A percentile compares a stretch with the other conserved stretches of the same genome.
Evolutionary conservation across 169 alveolate species (phyloP).

Genomic region (Perkinsus olseni): DNA sequence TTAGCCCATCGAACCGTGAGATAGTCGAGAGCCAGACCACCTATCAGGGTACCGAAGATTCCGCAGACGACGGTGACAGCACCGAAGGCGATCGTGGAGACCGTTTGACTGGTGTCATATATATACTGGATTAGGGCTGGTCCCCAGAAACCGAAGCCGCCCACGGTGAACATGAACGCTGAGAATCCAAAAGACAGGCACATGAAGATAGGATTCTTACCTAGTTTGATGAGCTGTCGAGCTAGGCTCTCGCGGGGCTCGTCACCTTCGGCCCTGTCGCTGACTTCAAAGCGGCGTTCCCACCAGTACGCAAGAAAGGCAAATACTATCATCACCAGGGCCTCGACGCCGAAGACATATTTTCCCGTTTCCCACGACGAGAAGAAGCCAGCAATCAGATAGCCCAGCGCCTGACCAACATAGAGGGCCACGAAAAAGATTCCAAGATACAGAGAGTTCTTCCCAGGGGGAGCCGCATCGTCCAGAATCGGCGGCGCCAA

Average conservation of each 20-base stretch:
- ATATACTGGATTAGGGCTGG: constrained; percentile 16
- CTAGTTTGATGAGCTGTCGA: neutral
- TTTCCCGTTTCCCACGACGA: neutral
- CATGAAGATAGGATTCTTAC: constrained; percentile 2
- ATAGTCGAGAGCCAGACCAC: constrained; percentile 13
- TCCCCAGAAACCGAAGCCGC: constrained; percentile 26
- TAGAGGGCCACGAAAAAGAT: constrained; percentile 7
- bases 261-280: neutral
- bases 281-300: neutral
- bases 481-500: constrained; percentile 19
- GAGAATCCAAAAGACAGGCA: constrained; percentile 13
- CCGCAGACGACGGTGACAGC: constrained; percentile 20
- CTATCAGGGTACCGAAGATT: constrained; percentile 10
- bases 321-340: neutral
- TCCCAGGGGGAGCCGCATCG: constrained; percentile 12
- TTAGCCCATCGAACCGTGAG: neutral
- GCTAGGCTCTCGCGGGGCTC: neutral
- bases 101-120: neutral
- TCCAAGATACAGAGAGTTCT: constrained; percentile 6
- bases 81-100: constrained; percentile 9
- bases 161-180: constrained; percentile 17
- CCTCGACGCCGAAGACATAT: neutral
- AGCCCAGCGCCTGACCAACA: constrained; percentile 23
- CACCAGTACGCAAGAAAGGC: neutral
- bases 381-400: neutral